phyloP scores from a whole-genome alignment of 305 asterid genomes.

The Solanum hybrid region DNA sequence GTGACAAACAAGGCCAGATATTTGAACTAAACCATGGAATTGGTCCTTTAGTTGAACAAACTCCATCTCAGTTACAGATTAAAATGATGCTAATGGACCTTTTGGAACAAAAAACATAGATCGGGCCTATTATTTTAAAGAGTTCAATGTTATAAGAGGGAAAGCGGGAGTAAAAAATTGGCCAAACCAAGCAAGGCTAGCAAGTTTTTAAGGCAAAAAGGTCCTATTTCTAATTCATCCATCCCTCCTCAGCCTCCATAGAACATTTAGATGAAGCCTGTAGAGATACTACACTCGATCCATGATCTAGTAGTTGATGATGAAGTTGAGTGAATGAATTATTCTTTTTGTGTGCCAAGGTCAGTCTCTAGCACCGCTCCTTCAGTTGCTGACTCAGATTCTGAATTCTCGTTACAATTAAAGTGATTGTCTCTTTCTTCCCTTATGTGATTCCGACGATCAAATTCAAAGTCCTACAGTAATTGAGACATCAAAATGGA shows the following conservation, averaged over 20 bases:
- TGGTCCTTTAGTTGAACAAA: background rate
- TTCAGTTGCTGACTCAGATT: background rate
- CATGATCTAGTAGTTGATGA: background rate
- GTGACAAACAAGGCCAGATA: background rate
- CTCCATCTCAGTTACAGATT: background rate
- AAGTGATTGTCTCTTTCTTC: background rate
- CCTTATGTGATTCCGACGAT: background rate
- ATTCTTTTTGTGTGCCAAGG: background rate
- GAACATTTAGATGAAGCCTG: background rate
- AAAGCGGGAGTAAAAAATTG: background rate
- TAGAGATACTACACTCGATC: background rate
- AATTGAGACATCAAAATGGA: background rate
- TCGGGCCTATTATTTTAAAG: background rate
- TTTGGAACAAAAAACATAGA: background rate
- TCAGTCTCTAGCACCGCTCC: background rate
- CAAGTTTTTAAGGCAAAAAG: background rate
- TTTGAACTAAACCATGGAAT: background rate
- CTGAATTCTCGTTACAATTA: background rate
- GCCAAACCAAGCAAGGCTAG: background rate
- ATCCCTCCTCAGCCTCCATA: background rate
- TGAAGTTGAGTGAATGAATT: background rate
- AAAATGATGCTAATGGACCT: background rate
- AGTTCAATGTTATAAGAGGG: background rate
- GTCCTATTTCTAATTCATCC: background rate
- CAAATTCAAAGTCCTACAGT: background rate